These are phyloP conservation scores for Phytophthora sp. DNA, from an alignment of 352 stramenopile species.

Conservation along the genomic window DNA sequence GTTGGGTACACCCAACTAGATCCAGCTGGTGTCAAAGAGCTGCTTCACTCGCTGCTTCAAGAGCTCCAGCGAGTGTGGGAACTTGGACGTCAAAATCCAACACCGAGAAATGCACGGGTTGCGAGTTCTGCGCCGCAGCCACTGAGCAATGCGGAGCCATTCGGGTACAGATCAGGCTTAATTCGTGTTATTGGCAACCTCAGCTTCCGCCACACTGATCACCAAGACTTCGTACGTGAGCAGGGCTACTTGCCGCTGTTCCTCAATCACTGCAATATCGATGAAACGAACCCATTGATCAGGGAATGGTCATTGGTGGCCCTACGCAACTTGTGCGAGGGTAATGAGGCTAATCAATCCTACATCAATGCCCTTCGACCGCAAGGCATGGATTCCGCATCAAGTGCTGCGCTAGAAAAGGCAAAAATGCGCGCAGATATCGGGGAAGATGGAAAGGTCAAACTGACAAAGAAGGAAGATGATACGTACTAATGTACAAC, in stretches of 20 bases:
- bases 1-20: constrained; percentile 13
- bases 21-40: constrained; percentile 9
- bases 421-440: constrained; percentile 42
- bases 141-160: constrained; percentile 38
- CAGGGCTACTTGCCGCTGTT: constrained; percentile 78
- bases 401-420: constrained; percentile 32
- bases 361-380: constrained; percentile 72
- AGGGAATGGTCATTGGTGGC: constrained; percentile 91
- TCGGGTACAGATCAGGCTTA: constrained; percentile 76
- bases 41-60: constrained; percentile 53
- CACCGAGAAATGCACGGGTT: constrained; percentile 10
- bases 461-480: constrained; percentile 21
- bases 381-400: constrained; percentile 49
- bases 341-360: constrained; percentile 74
- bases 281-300: constrained; percentile 87
- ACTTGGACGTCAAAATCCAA: constrained; percentile 34
- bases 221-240: constrained; percentile 85
- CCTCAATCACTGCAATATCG: constrained; percentile 91
- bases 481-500: too few species aligned
- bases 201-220: constrained; percentile 63
- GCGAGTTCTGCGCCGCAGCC: constrained; percentile 4
- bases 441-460: constrained; percentile 36
- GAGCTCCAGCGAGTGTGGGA: constrained; percentile 72
- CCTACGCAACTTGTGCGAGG: constrained; percentile 89
- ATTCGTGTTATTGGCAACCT: constrained; percentile 88